These are phyloP conservation scores for Isoetes taiwanensis DNA, from an alignment of 75 land plant genomes.

Conservation along the genomic window DNA sequence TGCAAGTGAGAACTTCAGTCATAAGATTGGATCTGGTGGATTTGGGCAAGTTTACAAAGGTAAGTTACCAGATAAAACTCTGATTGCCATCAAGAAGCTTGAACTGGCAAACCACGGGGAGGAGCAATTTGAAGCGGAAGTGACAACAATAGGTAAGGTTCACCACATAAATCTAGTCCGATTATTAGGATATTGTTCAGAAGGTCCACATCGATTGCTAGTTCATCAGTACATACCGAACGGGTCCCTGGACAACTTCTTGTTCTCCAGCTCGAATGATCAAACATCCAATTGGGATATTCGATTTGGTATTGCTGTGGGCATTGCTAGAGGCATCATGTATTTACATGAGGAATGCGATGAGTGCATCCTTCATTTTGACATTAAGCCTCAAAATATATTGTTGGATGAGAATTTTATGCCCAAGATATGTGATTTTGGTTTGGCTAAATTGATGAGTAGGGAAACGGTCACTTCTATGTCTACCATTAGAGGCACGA, in stretches of 20 bases:
- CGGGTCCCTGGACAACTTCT: neutral
- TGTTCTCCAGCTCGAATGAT: neutral
- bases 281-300: conserved; percentile 10
- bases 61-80: neutral
- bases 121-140: conserved; percentile 2
- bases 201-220: conserved; percentile 9
- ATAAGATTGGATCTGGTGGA: neutral
- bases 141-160: neutral
- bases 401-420: conserved; percentile 16
- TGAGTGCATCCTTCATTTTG: conserved; percentile 18
- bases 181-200: conserved; percentile 15
- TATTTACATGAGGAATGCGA: conserved; percentile 20
- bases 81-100: neutral
- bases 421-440: conserved; percentile 21
- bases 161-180: conserved; percentile 21
- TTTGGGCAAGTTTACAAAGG: neutral
- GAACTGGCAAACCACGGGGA: neutral
- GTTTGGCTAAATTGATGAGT: conserved; percentile 6
- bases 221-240: conserved; percentile 15
- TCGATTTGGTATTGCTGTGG: conserved; percentile 10
- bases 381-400: conserved; percentile 18
- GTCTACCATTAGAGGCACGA: neutral
- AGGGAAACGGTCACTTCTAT: neutral
- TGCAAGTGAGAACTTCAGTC: neutral
- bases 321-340: conserved; percentile 14